Evolutionary conservation across 306 rosid species (phyloP), one percentile per base, ranked within the genome.

Genomic region (Alnus glutinosa): DNA sequence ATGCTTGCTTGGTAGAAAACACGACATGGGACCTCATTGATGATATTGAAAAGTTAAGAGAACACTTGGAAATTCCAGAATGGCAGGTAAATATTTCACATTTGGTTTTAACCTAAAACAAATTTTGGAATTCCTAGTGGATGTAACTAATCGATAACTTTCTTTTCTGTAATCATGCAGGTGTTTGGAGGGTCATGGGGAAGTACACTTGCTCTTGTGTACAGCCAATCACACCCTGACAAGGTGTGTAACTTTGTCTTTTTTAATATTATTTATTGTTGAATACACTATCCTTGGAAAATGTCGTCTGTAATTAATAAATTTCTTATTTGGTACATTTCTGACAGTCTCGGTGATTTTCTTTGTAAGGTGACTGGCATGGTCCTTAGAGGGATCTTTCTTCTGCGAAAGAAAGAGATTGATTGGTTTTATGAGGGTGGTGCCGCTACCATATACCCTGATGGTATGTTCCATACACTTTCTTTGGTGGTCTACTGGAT

Each of bases 381-480:
- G 79, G 82, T 91, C 76, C 97, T 95, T 39, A 83, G 98, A 81
- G 98, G 98, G 48, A 91, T 95, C 61, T 95, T 95, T 81, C 96
- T 95, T 47, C 58, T 92, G 87, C 88, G 98, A 84, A 92, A 89
- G 89, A 95, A 92, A 84, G 98, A 95, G 89, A 83, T 95, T 80
- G 94, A 95, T 82, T 95, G 98, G 98, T 95, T 95, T 91, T 92
- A 95, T n/a, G 97, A 92, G 88, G 98, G 98, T 77, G 98, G 97
- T 79, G 97, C 98, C 82, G 92, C 97, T 81, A 91, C 97, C 58
- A 87, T 92, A 89, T 95, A 79, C 81, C 98, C 98, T 52, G 98
- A 95, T 72, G 98, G 98, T 92, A 88, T 76, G 80, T 74, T 64
- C 28, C 16, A 51, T 57, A 71, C 72, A 46, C 73, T 44, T 80